Percentiles rank a stretch among this genome's conserved stretches.
phyloP scores from a whole-genome alignment of 2,329 filamentous ascomycete genomes.

The Pseudogymnoascus destructans region DNA sequence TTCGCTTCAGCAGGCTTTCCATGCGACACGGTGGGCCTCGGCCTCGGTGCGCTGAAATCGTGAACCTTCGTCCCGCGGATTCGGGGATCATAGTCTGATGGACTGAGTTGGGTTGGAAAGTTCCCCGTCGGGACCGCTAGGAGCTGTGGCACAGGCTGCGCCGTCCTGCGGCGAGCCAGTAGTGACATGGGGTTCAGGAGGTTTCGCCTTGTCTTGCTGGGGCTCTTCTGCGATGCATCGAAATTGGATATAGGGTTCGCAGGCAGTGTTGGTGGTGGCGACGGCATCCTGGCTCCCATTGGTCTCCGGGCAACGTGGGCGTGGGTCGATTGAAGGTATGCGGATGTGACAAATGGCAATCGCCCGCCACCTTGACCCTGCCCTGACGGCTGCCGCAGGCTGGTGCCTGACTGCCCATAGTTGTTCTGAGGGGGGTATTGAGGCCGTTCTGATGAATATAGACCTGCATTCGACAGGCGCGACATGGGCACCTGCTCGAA shows the following conservation, averaged over 20 bases:
- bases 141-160: conserved; percentile 23
- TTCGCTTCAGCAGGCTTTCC: background rate
- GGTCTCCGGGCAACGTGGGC: conserved; percentile 17
- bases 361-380: conserved; percentile 12
- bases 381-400: conserved; percentile 21
- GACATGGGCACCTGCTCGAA: background rate
- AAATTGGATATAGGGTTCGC: conserved; percentile 14
- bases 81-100: conserved; percentile 41
- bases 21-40: conserved; percentile 30
- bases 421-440: conserved; percentile 12
- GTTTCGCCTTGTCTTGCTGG: conserved; percentile 24
- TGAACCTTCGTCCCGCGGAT: conserved; percentile 52
- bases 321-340: conserved; percentile 16
- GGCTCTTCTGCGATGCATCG: conserved; percentile 19
- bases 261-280: conserved; percentile 15
- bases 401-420: conserved; percentile 16
- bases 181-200: conserved; percentile 30
- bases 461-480: background rate
- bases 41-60: conserved; percentile 50
- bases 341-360: conserved; percentile 14
- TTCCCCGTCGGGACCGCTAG: conserved; percentile 19
- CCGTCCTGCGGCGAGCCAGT: conserved; percentile 24
- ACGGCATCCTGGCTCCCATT: conserved; percentile 20
- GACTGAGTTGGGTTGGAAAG: conserved; percentile 21
- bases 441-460: background rate